Percentiles rank a stretch among this genome's conserved stretches.
These are phyloP conservation scores for Curvularia sp. DNA, from an alignment of 2,329 filamentous ascomycete species.

Conservation along the genomic window DNA sequence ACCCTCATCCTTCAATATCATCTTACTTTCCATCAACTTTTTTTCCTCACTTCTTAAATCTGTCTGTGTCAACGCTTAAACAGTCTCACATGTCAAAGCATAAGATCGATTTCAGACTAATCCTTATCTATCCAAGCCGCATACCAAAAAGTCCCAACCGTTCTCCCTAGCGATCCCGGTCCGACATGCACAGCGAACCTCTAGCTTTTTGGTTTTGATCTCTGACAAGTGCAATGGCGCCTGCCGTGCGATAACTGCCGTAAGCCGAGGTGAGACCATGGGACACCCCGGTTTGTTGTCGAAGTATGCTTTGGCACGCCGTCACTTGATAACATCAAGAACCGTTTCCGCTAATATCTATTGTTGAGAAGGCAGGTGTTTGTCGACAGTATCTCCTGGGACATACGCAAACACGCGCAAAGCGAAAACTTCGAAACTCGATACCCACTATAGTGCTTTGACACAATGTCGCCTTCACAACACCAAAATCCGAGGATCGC, in stretches of 20 bases:
- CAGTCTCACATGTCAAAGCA: background rate
- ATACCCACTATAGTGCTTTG: background rate
- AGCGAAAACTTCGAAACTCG: background rate
- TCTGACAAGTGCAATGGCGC: background rate
- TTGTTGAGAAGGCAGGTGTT: background rate
- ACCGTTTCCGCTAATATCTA: background rate
- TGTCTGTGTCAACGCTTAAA: background rate
- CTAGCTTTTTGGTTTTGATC: background rate
- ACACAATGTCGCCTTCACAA: background rate
- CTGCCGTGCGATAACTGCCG: background rate
- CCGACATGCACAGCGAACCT: background rate
- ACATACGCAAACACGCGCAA: background rate
- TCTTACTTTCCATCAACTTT: background rate
- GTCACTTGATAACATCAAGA: background rate
- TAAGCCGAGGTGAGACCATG: constrained; percentile 3
- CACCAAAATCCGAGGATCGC: background rate
- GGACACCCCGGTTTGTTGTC: background rate
- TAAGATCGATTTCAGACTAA: background rate
- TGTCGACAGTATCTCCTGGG: background rate
- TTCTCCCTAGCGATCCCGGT: background rate
- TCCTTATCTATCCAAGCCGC: background rate
- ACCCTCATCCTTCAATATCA: background rate
- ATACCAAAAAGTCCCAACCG: background rate
- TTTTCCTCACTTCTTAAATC: background rate
- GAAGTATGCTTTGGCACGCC: background rate